Conservation (phyloP, 176 grass and related monocot genomes). For the Triticum monococcum region DNA sequence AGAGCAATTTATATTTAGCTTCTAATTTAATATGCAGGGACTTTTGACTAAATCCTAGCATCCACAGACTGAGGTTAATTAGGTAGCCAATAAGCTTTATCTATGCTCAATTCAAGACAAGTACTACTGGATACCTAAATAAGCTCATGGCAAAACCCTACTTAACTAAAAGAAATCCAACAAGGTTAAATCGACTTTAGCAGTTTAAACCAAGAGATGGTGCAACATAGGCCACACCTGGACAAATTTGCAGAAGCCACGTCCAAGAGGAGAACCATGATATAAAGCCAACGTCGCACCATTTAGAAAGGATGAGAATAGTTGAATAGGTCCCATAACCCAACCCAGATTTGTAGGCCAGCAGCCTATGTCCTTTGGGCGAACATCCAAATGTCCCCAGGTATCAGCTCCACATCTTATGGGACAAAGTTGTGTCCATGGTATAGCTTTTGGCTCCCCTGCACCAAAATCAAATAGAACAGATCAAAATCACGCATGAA, state of each 20-base stretch:
- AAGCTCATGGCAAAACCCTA: conserved; percentile 3
- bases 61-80: no score
- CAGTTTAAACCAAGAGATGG: background rate
- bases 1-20: background rate
- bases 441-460: conserved; percentile 98
- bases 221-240: conserved; percentile 49
- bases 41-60: background rate
- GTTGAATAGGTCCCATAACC: conserved; percentile 85
- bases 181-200: conserved; percentile 14
- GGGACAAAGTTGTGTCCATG: conserved; percentile 85
- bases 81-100: no score
- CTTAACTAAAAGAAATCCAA: background rate
- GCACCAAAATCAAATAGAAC: conserved; percentile 32
- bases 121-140: conserved; percentile 1
- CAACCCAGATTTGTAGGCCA: conserved; percentile 97
- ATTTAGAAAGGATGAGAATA: conserved; percentile 70
- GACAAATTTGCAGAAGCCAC: conserved; percentile 88
- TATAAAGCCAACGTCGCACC: conserved; percentile 85
- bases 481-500: background rate
- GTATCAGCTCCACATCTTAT: conserved; percentile 72
- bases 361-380: conserved; percentile 60
- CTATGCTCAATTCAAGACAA: background rate
- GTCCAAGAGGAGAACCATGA: conserved; percentile 86
- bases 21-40: background rate
- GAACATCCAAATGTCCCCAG: conserved; percentile 81